Conservation (phyloP, 2,329 filamentous ascomycete species). For the Fusarium euwallaceae region DNA sequence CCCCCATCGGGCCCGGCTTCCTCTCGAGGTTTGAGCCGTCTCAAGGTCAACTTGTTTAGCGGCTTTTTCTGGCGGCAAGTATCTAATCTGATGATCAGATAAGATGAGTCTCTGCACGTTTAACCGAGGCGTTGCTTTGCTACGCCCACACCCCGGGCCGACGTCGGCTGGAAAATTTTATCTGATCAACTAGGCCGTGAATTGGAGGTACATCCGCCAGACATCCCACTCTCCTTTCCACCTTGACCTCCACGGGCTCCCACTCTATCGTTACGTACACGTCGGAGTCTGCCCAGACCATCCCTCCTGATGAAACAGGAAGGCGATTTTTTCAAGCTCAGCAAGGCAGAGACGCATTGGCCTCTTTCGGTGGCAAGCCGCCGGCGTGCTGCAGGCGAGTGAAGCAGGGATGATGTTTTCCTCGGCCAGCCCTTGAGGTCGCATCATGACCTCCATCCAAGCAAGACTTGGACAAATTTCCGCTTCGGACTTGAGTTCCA, state of each 20-base stretch:
- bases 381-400: conserved; percentile 5
- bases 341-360: not conserved
- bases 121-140: not conserved
- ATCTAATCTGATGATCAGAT: conserved; percentile 63
- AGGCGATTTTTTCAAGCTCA: not conserved
- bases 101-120: conserved; percentile 50
- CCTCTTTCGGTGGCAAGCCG: conserved; percentile 2
- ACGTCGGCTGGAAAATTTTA: conserved; percentile 47
- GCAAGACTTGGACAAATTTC: not conserved
- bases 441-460: not conserved
- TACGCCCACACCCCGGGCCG: conserved; percentile 36
- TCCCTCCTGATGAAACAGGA: not conserved
- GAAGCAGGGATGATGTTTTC: not conserved
- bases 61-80: conserved; percentile 32
- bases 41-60: conserved; percentile 19
- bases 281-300: conserved; percentile 23
- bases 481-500: not conserved
- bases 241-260: not conserved
- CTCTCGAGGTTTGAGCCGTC: not conserved
- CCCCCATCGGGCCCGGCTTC: not conserved
- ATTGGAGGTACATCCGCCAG: not conserved
- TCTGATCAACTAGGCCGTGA: conserved; percentile 39
- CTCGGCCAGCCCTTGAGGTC: not conserved
- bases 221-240: not conserved
- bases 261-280: conserved; percentile 31